These are phyloP conservation scores for Neurospora terricola DNA, from an alignment of 495 filamentous ascomycete species.

Conservation along the genomic window DNA sequence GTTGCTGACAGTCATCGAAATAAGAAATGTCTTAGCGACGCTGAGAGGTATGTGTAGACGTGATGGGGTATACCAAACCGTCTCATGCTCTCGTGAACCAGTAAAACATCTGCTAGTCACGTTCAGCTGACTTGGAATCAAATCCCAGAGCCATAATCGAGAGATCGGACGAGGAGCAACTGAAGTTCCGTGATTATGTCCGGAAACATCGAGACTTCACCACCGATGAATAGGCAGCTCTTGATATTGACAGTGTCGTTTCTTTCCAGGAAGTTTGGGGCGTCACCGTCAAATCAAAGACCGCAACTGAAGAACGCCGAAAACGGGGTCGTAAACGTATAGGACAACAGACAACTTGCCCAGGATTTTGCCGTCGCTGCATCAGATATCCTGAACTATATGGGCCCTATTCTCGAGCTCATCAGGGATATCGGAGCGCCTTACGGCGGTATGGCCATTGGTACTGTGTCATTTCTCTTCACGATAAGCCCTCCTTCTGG, in stretches of 20 bases:
- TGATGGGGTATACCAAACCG: not conserved
- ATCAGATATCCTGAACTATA: not conserved
- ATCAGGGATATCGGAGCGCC: not conserved
- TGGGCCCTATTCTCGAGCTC: not conserved
- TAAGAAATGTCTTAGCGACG: not conserved
- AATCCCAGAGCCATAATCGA: not conserved
- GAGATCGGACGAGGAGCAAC: not conserved
- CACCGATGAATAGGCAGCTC: not conserved
- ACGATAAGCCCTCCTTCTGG: not conserved
- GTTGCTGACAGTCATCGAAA: not conserved
- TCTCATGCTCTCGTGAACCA: not conserved
- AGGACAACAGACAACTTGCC: not conserved
- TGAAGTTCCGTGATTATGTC: not conserved
- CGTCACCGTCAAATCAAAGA: not conserved
- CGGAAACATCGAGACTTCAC: not conserved
- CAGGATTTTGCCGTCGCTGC: not conserved
- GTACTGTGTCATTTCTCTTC: not conserved
- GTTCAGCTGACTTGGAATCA: not conserved
- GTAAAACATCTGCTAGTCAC: not conserved
- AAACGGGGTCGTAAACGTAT: not conserved
- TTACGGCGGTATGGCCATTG: not conserved
- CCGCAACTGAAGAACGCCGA: not conserved
- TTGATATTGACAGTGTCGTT: not conserved
- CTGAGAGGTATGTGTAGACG: not conserved
- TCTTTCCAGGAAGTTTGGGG: not conserved